These are phyloP conservation scores for Herpetomonas muscarum DNA, from an alignment of 208 protist species.

Conservation along the genomic window DNA sequence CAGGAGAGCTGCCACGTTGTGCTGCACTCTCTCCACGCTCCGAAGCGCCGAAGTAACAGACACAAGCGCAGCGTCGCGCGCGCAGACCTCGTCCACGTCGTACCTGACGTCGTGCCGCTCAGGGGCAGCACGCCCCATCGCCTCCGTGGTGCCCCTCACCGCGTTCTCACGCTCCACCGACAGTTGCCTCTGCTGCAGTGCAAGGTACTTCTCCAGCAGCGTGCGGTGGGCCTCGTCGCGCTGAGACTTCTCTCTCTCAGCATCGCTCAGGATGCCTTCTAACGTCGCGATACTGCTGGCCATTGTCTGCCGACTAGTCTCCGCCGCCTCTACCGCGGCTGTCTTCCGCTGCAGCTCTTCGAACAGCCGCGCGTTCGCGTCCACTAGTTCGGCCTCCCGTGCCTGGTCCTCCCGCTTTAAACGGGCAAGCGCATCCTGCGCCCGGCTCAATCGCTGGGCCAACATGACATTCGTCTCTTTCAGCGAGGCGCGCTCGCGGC, in stretches of 20 bases:
- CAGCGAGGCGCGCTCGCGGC: not conserved
- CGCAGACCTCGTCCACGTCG: slow-evolving; percentile 6
- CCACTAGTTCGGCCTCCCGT: slow-evolving; percentile 1
- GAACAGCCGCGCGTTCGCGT: slow-evolving; percentile 4
- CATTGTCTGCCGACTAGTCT: not conserved
- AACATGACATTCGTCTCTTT: not conserved
- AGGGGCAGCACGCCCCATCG: slow-evolving; percentile 9
- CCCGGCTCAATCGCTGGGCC: slow-evolving; percentile 5
- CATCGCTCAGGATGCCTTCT: not conserved
- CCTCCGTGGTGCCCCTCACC: not conserved
- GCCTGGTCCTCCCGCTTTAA: slow-evolving; percentile 28
- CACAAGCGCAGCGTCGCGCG: slow-evolving; percentile 3
- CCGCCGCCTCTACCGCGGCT: slow-evolving; percentile 7
- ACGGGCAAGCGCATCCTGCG: slow-evolving; percentile 14
- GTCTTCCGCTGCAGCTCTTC: not conserved
- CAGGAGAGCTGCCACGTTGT: not conserved
- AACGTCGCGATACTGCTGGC: not conserved
- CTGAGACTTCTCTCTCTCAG: slow-evolving; percentile 9
- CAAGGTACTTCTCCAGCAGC: too few species aligned
- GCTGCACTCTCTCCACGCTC: not conserved
- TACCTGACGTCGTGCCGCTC: too few species aligned
- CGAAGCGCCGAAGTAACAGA: not conserved
- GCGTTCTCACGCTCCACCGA: not conserved
- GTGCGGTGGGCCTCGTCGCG: slow-evolving; percentile 6
- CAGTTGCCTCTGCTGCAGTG: too few species aligned